A percentile compares a stretch with the other conserved stretches of the same genome.
Evolutionary conservation across 257 asterid species (phyloP).

Genomic region (Capsicum baccatum): DNA sequence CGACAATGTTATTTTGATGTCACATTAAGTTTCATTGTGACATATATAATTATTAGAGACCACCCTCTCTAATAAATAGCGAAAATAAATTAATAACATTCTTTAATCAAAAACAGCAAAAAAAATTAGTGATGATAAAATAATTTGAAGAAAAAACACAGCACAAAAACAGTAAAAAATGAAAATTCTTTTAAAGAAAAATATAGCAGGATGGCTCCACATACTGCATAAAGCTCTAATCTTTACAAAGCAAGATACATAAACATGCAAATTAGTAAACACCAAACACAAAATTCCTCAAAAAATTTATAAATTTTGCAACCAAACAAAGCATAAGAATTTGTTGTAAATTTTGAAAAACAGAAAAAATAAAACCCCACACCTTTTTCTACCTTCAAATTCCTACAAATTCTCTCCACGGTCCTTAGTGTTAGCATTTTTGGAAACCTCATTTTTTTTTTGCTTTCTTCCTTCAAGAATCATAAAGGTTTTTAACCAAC

Average conservation of each 20-base stretch:
- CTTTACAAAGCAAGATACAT: conserved; percentile 1
- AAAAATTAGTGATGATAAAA: neutral
- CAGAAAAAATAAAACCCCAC: conserved; percentile 9
- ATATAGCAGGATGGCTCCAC: neutral
- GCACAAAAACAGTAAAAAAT: neutral
- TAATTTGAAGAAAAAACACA: neutral
- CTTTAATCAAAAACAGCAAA: neutral
- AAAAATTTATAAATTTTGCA: neutral
- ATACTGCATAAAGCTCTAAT: neutral
- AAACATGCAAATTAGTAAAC: conserved; percentile 17
- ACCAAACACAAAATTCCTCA: neutral
- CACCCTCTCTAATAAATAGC: no score
- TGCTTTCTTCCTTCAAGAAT: conserved; percentile 32
- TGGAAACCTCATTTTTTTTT: conserved; percentile 26
- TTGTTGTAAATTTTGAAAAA: no score
- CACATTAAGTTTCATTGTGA: no score
- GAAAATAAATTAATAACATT: no score
- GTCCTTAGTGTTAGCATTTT: conserved; percentile 26
- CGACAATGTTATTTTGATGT: no score
- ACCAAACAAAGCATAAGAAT: neutral
- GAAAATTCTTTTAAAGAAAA: neutral
- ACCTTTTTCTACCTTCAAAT: conserved; percentile 45
- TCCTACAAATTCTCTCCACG: conserved; percentile 40
- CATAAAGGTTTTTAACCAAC: conserved; percentile 34
- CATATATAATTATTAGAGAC: no score